Conservation (phyloP, 1,284 basidiomycete genomes). For the Porogramme epimiltina region DNA sequence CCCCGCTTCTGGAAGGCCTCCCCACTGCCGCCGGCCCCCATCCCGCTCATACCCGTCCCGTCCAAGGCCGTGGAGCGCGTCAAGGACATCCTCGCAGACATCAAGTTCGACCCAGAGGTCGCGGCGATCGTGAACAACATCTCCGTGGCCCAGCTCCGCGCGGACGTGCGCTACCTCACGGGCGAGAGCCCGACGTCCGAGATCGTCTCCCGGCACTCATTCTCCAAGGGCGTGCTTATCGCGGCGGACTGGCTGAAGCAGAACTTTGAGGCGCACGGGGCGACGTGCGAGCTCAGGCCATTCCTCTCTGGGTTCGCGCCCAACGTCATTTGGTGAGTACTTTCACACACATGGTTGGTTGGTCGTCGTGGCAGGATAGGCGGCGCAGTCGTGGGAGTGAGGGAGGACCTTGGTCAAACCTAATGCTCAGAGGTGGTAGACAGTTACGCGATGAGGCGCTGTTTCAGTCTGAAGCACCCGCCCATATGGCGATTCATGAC, state of each 20-base stretch:
- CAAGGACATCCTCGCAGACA: slow-evolving; percentile 44
- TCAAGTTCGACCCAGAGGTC: slow-evolving; percentile 62
- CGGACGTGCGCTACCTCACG: slow-evolving; percentile 79
- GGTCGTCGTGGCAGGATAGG: too few relatives aligned
- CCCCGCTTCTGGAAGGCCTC: slow-evolving; percentile 65
- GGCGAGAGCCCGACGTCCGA: slow-evolving; percentile 71
- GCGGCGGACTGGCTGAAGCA: slow-evolving; percentile 80
- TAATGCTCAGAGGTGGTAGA: too few relatives aligned
- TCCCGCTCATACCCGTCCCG: slow-evolving; percentile 54
- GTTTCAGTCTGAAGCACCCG: too few relatives aligned
- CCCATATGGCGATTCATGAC: too few relatives aligned
- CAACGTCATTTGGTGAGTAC: slow-evolving; percentile 76
- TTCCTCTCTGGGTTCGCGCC: slow-evolving; percentile 79
- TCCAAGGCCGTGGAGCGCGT: slow-evolving; percentile 49
- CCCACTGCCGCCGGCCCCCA: slow-evolving; percentile 49
- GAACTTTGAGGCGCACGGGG: slow-evolving; percentile 72
- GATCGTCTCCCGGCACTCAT: slow-evolving; percentile 79
- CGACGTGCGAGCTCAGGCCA: slow-evolving; percentile 62
- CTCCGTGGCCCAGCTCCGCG: slow-evolving; percentile 61
- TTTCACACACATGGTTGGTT: neutral
- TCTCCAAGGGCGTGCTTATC: slow-evolving; percentile 63
- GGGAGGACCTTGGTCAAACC: too few relatives aligned
- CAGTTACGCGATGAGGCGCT: too few relatives aligned
- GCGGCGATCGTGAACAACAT: slow-evolving; percentile 65
- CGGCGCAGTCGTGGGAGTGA: too few relatives aligned